Base-by-base conservation (phyloP, 1,284 basidiomycete genomes). In the Kwoniella shivajii region DNA sequence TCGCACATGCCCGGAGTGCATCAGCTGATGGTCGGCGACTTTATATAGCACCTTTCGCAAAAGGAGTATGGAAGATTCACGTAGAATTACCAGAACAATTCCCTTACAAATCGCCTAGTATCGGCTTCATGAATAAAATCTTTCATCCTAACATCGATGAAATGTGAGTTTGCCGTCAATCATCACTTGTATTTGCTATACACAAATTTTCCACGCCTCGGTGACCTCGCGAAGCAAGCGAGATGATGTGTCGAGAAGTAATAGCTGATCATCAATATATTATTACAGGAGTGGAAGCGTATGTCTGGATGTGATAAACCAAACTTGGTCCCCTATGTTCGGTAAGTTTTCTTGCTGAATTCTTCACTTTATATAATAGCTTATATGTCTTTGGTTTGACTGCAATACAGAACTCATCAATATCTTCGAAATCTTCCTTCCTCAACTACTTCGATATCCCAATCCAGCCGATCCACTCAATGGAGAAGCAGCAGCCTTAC, bases 41-140 rank as follows among this genome's bases (percentile, higher is more conserved):
- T n/a, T 31, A 16, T 37, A 39, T 34, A 98, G 95, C 95, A 42
- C 95, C 94, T 0, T 99, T 98, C 72, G 86, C 89, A 26, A 90
- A 90, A 47, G 95, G 96, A 41, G 89, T 94, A 43, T 99, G 95
- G 95, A 97, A 95, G 84, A 94, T 99, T 60, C 96, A 98, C 71
- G 96, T 99, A 58, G 96, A 99, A 75, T 83, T 99, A n/a, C 95
- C 96, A 4, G 93, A 98, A 71, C 92, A 96, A 78, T 99, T 99
- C 74, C 96, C 95, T 1, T 99, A 90, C 86, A 99, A 99, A 80
- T 95, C 92, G 31, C 95, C 96, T 2, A 95, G 92, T 71, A 99
- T 99, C 68, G 95, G 95, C 1, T 99, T 99, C 80, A 95, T 97
- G 92, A 99, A 99, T 85, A 97, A 97, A 87, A 98, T 99, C 75